phyloP scores from a whole-genome alignment of 176 grass and related monocot species.

The Lolium multiflorum region DNA sequence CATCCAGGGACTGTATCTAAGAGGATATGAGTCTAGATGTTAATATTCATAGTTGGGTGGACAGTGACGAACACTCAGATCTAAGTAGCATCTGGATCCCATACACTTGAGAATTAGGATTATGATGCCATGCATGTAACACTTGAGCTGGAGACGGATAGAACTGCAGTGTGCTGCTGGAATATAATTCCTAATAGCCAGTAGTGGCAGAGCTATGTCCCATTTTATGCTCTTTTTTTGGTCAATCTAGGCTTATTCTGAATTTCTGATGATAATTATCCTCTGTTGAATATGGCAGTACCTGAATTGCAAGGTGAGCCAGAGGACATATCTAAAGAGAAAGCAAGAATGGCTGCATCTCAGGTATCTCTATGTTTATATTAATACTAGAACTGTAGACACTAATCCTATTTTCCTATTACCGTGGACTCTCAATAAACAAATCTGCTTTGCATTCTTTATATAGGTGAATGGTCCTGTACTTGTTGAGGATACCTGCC shows the following conservation, averaged over 20 bases:
- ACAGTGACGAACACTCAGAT: not conserved
- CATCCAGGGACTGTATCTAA: not conserved
- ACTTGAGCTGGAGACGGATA: constrained; percentile 7
- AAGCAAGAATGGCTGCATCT: constrained; percentile 77
- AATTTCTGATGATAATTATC: not conserved
- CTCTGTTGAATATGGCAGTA: constrained; percentile 58
- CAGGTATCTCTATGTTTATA: constrained; percentile 58
- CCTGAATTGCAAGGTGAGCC: constrained; percentile 96
- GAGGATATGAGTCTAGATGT: not conserved
- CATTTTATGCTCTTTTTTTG: not conserved
- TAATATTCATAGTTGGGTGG: not conserved
- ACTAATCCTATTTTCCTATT: not conserved
- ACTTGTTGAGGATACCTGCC: constrained; percentile 94
- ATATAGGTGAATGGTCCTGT: constrained; percentile 87
- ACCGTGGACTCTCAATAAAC: constrained; percentile 15
- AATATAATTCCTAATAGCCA: not conserved
- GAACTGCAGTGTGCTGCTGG: not conserved
- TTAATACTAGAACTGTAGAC: not conserved
- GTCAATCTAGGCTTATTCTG: not conserved
- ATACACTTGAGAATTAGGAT: constrained; percentile 22
- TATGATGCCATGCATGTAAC: not conserved
- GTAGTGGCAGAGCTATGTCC: not conserved
- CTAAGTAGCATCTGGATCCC: not conserved
- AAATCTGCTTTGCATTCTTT: constrained; percentile 29
- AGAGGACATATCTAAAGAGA: constrained; percentile 97